Evolutionary conservation across 1,284 basidiomycete genomes (phyloP).

Genomic region (Malassezia japonica): DNA sequence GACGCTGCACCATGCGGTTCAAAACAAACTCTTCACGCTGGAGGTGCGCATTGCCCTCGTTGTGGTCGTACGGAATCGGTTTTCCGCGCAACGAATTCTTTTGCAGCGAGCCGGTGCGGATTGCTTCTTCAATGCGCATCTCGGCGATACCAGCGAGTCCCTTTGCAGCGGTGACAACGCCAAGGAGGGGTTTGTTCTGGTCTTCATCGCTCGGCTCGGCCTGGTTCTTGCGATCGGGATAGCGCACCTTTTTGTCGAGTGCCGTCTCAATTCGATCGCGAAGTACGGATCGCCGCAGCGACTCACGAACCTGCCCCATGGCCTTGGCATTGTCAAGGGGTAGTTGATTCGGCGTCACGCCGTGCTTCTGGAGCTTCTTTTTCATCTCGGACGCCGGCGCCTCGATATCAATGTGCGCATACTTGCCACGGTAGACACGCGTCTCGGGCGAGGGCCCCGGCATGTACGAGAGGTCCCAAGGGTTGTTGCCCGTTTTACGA

Average conservation of each 20-base stretch:
- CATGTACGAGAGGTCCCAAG: not conserved
- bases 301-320: conserved; percentile 5
- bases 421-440: not conserved
- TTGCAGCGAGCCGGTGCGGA: conserved; percentile 62
- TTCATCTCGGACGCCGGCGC: conserved; percentile 11
- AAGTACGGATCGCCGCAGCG: not conserved
- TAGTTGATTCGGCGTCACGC: conserved; percentile 16
- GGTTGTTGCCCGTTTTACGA: conserved; percentile 16
- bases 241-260: not conserved
- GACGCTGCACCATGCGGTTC: conserved; percentile 76
- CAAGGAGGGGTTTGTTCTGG: not conserved
- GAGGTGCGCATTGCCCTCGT: conserved; percentile 65
- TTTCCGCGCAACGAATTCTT: conserved; percentile 65
- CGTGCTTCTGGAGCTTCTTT: conserved; percentile 21
- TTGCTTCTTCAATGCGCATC: conserved; percentile 55
- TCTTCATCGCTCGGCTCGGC: not conserved
- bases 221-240: not conserved
- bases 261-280: not conserved
- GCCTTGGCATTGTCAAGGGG: conserved; percentile 52
- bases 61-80: conserved; percentile 57
- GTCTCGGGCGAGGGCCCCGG: not conserved
- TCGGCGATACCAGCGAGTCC: conserved; percentile 40
- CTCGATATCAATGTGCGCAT: not conserved
- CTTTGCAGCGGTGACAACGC: conserved; percentile 13
- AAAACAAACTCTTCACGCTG: conserved; percentile 53